Conservation (phyloP, 2,329 filamentous ascomycete species). For the Fusarium incarnatum region DNA sequence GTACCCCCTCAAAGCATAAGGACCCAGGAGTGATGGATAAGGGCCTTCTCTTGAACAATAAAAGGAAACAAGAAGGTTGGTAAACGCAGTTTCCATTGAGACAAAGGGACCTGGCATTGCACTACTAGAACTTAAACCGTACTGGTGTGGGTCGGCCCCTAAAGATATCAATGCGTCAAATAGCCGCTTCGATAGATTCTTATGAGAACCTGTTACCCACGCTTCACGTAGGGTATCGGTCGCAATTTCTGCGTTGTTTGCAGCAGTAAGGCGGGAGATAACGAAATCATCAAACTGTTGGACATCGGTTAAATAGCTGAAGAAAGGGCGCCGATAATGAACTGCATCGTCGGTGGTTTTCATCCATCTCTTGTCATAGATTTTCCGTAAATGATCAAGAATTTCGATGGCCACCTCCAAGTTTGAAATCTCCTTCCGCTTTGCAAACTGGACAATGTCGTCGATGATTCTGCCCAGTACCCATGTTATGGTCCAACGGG, state of each 20-base stretch:
- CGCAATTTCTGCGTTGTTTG: too few species aligned
- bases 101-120: too few species aligned
- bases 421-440: accelerated
- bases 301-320: too few species aligned
- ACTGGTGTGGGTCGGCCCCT: background rate
- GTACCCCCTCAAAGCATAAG: too few species aligned
- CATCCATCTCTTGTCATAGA: accelerated
- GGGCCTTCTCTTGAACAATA: background rate
- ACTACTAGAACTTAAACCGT: too few species aligned
- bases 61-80: background rate
- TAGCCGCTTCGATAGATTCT: accelerated
- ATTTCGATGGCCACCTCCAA: accelerated
- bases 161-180: background rate
- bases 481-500: too few species aligned
- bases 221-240: accelerated
- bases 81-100: background rate
- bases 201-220: background rate
- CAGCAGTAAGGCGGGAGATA: background rate
- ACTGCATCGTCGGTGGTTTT: accelerated
- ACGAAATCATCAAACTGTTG: too few species aligned
- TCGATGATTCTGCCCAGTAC: too few species aligned
- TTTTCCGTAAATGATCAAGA: too few species aligned
- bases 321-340: accelerated
- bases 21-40: too few species aligned
- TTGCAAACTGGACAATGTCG: too few species aligned